Conservation (phyloP, 116 monocot genomes). For the Zostera marina region DNA sequence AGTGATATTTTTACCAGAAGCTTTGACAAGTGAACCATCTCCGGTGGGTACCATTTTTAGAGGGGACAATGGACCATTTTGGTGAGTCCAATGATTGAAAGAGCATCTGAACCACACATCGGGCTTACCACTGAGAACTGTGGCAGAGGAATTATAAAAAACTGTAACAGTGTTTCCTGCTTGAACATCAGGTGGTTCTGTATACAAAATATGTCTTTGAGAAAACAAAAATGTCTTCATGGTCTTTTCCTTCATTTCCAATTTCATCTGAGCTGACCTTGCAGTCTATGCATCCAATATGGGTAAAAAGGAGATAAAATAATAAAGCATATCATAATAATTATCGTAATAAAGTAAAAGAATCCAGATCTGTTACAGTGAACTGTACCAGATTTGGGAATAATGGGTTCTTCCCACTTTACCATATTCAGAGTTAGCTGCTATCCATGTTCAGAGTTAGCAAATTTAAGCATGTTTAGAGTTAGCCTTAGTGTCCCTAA, state of each 20-base stretch:
- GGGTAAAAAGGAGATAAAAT: not conserved
- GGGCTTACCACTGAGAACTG: slow-evolving; percentile 62
- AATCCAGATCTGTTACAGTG: too few species aligned
- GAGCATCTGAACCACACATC: slow-evolving; percentile 86
- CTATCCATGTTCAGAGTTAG: too few species aligned
- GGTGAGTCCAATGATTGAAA: slow-evolving; percentile 89
- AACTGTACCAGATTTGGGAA: too few species aligned
- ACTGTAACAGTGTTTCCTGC: slow-evolving; percentile 69
- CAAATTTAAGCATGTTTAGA: too few species aligned
- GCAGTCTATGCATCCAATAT: slow-evolving; percentile 31
- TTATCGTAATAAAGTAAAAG: too few species aligned
- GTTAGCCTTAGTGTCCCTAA: too few species aligned
- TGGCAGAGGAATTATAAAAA: slow-evolving; percentile 69
- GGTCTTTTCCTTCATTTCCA: slow-evolving; percentile 62
- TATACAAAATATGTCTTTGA: slow-evolving; percentile 81
- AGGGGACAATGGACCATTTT: slow-evolving; percentile 43
- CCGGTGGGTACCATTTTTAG: slow-evolving; percentile 54
- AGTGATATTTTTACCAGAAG: slow-evolving; percentile 24
- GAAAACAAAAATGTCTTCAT: slow-evolving; percentile 69
- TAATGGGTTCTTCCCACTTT: too few species aligned
- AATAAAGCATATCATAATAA: not conserved
- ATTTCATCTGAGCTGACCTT: slow-evolving; percentile 41
- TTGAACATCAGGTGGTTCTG: slow-evolving; percentile 61
- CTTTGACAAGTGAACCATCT: slow-evolving; percentile 46
- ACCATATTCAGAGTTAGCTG: too few species aligned